Conservation (phyloP, 371 early-diverging fungal species). For the Mortierella sp. region DNA sequence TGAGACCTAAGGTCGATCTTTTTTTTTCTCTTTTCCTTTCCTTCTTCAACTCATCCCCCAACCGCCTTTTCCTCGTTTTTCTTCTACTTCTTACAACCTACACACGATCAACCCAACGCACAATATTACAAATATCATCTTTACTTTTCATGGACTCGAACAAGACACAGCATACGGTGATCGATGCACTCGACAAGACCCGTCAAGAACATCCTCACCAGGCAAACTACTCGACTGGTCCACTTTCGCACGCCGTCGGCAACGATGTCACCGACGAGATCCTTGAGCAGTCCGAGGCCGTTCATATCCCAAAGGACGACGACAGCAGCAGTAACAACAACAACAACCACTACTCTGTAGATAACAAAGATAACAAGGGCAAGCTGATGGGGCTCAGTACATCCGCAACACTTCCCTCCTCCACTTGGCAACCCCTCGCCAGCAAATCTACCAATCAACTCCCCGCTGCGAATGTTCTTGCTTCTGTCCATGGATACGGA, state of each 20-base stretch:
- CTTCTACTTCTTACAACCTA: neutral
- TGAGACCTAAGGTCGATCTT: conserved; percentile 9
- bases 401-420: conserved; percentile 14
- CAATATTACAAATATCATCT: neutral
- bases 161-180: conserved; percentile 26
- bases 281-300: conserved; percentile 31
- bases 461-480: conserved; percentile 12
- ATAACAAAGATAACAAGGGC: neutral
- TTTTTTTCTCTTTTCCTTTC: conserved; percentile 3
- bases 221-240: neutral
- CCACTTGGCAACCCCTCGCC: conserved; percentile 40
- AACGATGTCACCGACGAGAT: conserved; percentile 33
- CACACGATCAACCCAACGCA: neutral
- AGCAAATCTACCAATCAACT: conserved; percentile 44
- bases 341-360: neutral
- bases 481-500: neutral
- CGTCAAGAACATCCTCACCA: conserved; percentile 11
- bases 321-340: neutral
- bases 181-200: conserved; percentile 39
- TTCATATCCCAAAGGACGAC: neutral
- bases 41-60: neutral
- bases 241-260: neutral
- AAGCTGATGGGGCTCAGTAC: conserved; percentile 6
- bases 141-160: neutral
- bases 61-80: neutral